phyloP scores from a whole-genome alignment of 495 filamentous ascomycete genomes.

The Stereocaulon alpinum region DNA sequence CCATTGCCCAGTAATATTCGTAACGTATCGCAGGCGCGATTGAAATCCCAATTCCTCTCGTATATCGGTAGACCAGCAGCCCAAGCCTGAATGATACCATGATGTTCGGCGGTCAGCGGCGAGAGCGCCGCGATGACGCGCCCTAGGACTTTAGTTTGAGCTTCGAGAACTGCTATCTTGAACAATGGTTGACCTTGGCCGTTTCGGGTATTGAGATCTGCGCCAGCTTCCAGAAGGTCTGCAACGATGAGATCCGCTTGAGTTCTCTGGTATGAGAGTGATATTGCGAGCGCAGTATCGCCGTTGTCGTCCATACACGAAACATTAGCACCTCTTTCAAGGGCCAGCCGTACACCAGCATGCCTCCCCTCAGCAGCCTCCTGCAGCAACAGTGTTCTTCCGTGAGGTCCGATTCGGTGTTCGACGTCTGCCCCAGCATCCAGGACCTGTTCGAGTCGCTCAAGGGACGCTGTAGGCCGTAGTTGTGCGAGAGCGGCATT shows the following conservation, averaged over 20 bases:
- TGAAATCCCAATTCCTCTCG: conserved; percentile 3
- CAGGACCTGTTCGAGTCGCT: conserved; percentile 8
- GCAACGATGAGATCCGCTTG: conserved; percentile 17
- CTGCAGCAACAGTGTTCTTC: conserved; percentile 17
- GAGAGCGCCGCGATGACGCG: conserved; percentile 7
- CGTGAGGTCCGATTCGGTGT: conserved; percentile 6
- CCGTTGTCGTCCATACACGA: conserved; percentile 16
- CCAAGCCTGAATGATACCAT: neutral
- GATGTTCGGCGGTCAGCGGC: neutral
- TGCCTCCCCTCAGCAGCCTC: conserved; percentile 16
- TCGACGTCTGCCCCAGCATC: conserved; percentile 12
- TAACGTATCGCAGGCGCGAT: conserved; percentile 2
- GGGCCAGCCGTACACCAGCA: conserved; percentile 9
- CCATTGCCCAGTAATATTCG: conserved; percentile 4
- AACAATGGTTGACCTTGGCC: conserved; percentile 18
- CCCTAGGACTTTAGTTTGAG: neutral
- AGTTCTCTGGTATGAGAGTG: conserved; percentile 17
- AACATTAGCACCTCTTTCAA: conserved; percentile 4
- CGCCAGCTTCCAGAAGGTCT: conserved; percentile 21
- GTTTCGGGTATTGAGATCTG: conserved; percentile 22
- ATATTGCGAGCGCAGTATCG: conserved; percentile 24
- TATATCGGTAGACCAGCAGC: neutral
- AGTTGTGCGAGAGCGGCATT: conserved; percentile 8
- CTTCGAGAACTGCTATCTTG: neutral
- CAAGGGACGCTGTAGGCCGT: neutral